These are phyloP conservation scores for Pichia ethanolica DNA, from an alignment of 805 yeast genomes.

Conservation along the genomic window DNA sequence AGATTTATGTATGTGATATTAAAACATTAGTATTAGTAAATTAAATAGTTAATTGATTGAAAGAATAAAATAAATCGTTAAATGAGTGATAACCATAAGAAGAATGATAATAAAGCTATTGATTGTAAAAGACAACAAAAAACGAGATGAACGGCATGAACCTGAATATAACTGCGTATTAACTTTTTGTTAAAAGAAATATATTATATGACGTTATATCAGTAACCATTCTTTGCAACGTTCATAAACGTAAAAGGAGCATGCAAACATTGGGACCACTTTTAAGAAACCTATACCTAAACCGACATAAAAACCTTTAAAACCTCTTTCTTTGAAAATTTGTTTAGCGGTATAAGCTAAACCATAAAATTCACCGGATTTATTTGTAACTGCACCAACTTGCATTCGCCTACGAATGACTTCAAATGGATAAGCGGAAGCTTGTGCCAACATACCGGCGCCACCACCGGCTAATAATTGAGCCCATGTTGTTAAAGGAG, in stretches of 20 bases:
- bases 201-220: slow-evolving; percentile 31
- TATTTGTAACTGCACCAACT: slow-evolving; percentile 71
- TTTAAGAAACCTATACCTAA: slow-evolving; percentile 91
- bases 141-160: slow-evolving; percentile 20
- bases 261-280: slow-evolving; percentile 95
- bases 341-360: slow-evolving; percentile 47
- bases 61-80: too few relatives aligned
- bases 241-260: slow-evolving; percentile 92
- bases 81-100: too few relatives aligned
- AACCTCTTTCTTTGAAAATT: slow-evolving; percentile 68
- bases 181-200: slow-evolving; percentile 28
- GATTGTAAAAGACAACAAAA: too few relatives aligned
- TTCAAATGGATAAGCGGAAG: slow-evolving; percentile 95
- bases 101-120: too few relatives aligned
- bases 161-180: slow-evolving; percentile 32
- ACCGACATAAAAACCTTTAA: slow-evolving; percentile 89
- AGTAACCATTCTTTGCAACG: slow-evolving; percentile 66
- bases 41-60: too few relatives aligned
- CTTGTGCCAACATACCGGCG: slow-evolving; percentile 93
- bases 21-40: too few relatives aligned
- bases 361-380: slow-evolving; percentile 47
- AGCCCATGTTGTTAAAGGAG: slow-evolving; percentile 83
- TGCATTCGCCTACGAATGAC: slow-evolving; percentile 93
- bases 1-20: too few relatives aligned
- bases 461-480: slow-evolving; percentile 90